Evolutionary conservation across 2,329 filamentous ascomycete species (phyloP).

Genomic region (Pyrenophora teres): DNA sequence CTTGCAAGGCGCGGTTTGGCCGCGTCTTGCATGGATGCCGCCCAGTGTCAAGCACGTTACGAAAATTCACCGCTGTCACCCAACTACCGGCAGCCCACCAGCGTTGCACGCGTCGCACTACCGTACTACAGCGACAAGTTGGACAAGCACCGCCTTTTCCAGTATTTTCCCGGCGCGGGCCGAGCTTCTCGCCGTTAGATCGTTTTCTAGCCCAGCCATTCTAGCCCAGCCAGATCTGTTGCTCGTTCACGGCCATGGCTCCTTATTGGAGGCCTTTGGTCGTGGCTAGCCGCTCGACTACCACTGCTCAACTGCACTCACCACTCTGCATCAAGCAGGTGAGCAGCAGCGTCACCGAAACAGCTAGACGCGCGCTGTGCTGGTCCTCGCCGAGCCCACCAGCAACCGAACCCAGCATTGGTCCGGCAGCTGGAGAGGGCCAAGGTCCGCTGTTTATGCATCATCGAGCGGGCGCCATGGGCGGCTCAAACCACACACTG

Average conservation of each 20-base stretch:
- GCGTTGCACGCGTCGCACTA: conserved; percentile 30
- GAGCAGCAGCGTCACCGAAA: conserved; percentile 36
- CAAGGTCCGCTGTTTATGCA: conserved; percentile 39
- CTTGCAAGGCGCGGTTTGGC: conserved; percentile 9
- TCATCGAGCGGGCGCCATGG: conserved; percentile 35
- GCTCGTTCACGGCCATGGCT: conserved; percentile 28
- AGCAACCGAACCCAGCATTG: conserved; percentile 7
- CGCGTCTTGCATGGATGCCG: conserved; percentile 20
- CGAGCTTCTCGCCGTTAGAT: conserved; percentile 46
- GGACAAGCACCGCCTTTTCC: conserved; percentile 36
- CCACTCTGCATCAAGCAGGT: conserved; percentile 44
- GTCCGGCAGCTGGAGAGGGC: conserved; percentile 22
- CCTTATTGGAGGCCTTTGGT: conserved; percentile 28
- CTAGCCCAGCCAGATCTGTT: conserved; percentile 44
- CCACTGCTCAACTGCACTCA: conserved; percentile 5
- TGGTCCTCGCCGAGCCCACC: conserved; percentile 17
- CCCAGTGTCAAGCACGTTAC: conserved; percentile 5
- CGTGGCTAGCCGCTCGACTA: conserved; percentile 36
- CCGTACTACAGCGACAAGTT: conserved; percentile 33
- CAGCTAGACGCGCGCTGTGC: conserved; percentile 30
- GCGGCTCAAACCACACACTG: conserved; percentile 44
- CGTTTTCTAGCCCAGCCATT: no score
- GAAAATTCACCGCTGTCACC: conserved; percentile 34
- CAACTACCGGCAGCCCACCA: conserved; percentile 31
- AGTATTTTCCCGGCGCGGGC: conserved; percentile 46